Percentiles rank a stretch among this genome's conserved stretches.
Evolutionary conservation across 2,329 filamentous ascomycete genomes (phyloP).

Genomic region (Ceratocystis albifundus): DNA sequence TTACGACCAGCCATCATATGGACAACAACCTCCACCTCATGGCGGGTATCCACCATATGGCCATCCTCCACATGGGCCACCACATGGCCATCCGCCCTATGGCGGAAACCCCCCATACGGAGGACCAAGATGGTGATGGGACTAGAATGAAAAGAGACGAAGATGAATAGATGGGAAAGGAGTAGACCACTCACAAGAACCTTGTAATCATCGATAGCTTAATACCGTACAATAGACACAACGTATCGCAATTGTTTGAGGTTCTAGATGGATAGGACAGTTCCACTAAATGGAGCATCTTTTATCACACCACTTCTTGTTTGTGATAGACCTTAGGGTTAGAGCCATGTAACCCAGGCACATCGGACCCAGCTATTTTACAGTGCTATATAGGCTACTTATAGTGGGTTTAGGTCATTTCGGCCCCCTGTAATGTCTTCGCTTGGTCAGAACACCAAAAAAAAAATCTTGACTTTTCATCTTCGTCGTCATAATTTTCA

Average conservation of each 20-base stretch:
- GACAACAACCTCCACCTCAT: conserved; percentile 6
- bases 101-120: not conserved
- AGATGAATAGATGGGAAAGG: not conserved
- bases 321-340: not conserved
- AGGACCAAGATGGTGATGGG: conserved; percentile 8
- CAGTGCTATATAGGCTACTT: not conserved
- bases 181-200: not conserved
- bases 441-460: not conserved
- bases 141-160: not conserved
- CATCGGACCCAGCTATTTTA: not conserved
- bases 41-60: conserved; percentile 9
- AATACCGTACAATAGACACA: not conserved
- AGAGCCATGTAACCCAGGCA: not conserved
- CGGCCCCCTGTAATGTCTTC: not conserved
- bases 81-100: conserved; percentile 6
- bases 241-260: not conserved
- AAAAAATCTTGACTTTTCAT: conserved; percentile 4
- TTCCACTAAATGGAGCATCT: not conserved
- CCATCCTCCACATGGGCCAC: not conserved
- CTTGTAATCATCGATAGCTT: not conserved
- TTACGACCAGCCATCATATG: conserved; percentile 10
- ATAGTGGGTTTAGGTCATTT: not conserved
- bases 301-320: not conserved
- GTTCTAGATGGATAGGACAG: not conserved
- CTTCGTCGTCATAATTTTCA: not conserved